phyloP scores from a whole-genome alignment of 106 monocot genomes.

The Phalaenopsis equestris region DNA sequence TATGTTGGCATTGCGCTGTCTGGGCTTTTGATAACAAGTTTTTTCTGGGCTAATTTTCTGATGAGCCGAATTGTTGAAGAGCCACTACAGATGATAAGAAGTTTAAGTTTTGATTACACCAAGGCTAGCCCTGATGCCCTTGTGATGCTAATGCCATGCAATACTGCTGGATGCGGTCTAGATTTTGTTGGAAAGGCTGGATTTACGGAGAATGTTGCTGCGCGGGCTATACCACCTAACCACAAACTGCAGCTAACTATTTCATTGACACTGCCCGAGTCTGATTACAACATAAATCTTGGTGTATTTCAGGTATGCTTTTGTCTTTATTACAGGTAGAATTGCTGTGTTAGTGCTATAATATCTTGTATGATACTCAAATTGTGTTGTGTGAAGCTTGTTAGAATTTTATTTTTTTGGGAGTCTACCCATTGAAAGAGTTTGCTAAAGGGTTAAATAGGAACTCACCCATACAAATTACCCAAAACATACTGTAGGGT shows the following conservation, averaged over 20 bases:
- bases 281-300: constrained; percentile 78
- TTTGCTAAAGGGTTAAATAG: not conserved
- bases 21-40: constrained; percentile 40
- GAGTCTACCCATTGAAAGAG: not conserved
- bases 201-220: not conserved
- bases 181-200: constrained; percentile 10
- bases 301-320: constrained; percentile 83
- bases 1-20: constrained; percentile 47
- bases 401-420: not conserved
- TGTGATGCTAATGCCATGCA: constrained; percentile 35
- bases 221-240: constrained; percentile 25
- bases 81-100: constrained; percentile 42
- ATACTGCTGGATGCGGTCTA: constrained; percentile 2
- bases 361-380: not conserved
- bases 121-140: constrained; percentile 62
- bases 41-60: constrained; percentile 40
- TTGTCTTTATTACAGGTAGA: not conserved
- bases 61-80: constrained; percentile 47
- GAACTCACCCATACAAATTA: not conserved
- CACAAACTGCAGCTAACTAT: constrained; percentile 52
- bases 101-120: constrained; percentile 85
- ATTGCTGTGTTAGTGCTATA: not conserved
- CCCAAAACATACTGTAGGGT: not conserved
- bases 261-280: constrained; percentile 73
- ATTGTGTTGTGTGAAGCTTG: not conserved